Evolutionary conservation across 139 green algal genomes (phyloP).

Genomic region (Dunaliella primolecta): DNA sequence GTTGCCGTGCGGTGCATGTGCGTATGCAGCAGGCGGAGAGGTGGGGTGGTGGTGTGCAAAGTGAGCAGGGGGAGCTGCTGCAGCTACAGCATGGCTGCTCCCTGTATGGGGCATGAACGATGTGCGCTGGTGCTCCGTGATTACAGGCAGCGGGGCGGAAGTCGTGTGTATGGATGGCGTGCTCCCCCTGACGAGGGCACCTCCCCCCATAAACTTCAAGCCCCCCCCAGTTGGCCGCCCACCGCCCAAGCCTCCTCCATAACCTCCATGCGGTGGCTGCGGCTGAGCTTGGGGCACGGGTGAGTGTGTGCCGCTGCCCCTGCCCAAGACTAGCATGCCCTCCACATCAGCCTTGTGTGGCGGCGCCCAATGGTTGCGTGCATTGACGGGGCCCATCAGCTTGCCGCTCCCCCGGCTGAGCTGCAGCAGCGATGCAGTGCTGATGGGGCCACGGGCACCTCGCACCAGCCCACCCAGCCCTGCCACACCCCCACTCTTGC

Average conservation of each 20-base stretch:
- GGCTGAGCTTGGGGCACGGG: too few species aligned
- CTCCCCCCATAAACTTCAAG: background rate
- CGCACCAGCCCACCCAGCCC: background rate
- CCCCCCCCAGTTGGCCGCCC: background rate
- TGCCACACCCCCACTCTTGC: background rate
- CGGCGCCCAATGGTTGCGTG: background rate
- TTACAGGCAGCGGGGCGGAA: background rate
- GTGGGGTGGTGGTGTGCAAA: background rate
- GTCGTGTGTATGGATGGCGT: background rate
- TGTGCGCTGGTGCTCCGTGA: background rate
- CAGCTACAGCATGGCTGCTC: background rate
- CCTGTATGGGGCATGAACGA: background rate
- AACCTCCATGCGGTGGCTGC: background rate
- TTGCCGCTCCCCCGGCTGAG: background rate
- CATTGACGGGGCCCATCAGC: background rate
- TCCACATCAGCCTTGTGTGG: background rate
- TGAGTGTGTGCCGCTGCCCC: too few species aligned
- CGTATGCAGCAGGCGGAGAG: background rate
- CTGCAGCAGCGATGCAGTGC: background rate
- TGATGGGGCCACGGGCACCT: background rate
- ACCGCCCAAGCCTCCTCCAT: too few species aligned
- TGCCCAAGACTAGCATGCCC: background rate
- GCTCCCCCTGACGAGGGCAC: background rate
- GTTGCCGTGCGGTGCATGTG: background rate
- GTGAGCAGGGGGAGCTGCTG: background rate